A percentile compares a stretch with the other conserved stretches of the same genome.
Evolutionary conservation across 345 rosid species (phyloP).

Genomic region (Erysimum cheiranthoides): DNA sequence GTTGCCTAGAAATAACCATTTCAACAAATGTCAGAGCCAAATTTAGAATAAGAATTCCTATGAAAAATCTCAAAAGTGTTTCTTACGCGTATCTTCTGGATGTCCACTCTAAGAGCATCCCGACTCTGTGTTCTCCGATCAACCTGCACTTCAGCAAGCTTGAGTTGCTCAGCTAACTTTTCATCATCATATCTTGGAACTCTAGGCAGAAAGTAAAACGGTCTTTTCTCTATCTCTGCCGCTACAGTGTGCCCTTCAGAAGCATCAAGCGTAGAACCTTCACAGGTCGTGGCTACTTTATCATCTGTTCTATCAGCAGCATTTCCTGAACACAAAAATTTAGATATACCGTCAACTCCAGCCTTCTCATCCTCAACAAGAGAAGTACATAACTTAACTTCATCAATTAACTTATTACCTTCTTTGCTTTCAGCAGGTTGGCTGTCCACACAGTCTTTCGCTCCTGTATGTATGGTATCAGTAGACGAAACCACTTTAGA

Average conservation of each 20-base stretch:
- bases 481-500: slow-evolving; percentile 37
- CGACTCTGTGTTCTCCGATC: slow-evolving; percentile 69
- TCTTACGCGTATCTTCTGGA: slow-evolving; percentile 58
- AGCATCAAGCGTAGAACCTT: slow-evolving; percentile 45
- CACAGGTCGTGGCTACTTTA: slow-evolving; percentile 27
- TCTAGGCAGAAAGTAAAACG: slow-evolving; percentile 60
- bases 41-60: slow-evolving; percentile 29
- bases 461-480: slow-evolving; percentile 33
- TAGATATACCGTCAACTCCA: slow-evolving; percentile 33
- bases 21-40: slow-evolving; percentile 31
- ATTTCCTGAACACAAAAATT: slow-evolving; percentile 36
- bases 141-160: slow-evolving; percentile 56
- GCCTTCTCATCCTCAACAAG: slow-evolving; percentile 32
- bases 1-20: slow-evolving; percentile 52
- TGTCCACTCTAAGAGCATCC: slow-evolving; percentile 63
- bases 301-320: slow-evolving; percentile 37
- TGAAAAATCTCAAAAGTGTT: slow-evolving; percentile 16
- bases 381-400: slow-evolving; percentile 24
- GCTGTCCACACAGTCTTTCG: slow-evolving; percentile 31
- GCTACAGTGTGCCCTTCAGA: slow-evolving; percentile 49
- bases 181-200: slow-evolving; percentile 72
- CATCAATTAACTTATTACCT: slow-evolving; percentile 40
- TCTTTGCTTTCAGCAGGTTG: slow-evolving; percentile 38
- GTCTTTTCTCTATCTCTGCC: slow-evolving; percentile 56
- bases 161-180: slow-evolving; percentile 59